A percentile compares a stretch with the other conserved stretches of the same genome.
These are phyloP conservation scores for Pouteria glomerata DNA, from an alignment of 148 eudicot genomes.

Conservation along the genomic window DNA sequence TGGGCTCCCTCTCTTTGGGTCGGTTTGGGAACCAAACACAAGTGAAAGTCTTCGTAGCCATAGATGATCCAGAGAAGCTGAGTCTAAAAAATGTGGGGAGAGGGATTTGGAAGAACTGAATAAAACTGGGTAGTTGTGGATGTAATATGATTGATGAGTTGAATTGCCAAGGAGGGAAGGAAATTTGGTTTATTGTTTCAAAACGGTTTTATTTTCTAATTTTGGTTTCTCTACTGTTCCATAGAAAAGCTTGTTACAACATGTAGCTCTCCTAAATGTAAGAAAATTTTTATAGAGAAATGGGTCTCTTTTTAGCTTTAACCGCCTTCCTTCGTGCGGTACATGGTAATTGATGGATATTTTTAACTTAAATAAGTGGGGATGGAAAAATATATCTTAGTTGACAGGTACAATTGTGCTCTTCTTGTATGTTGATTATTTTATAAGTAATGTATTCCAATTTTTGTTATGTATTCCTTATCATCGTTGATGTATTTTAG, in stretches of 20 bases:
- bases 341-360: no score
- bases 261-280: no score
- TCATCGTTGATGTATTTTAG: no score
- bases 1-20: conserved; percentile 15
- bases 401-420: no score
- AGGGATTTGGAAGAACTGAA: conserved; percentile 24
- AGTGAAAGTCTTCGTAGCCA: conserved; percentile 18
- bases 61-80: conserved; percentile 24
- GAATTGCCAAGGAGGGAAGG: conserved; percentile 22
- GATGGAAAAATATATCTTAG: no score
- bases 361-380: no score
- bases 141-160: conserved; percentile 33
- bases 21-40: conserved; percentile 25
- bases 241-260: conserved; percentile 37
- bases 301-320: no score
- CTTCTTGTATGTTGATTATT: no score
- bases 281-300: no score
- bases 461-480: no score
- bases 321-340: no score
- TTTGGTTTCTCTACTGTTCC: conserved; percentile 13
- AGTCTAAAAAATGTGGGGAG: conserved; percentile 23
- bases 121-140: conserved; percentile 25
- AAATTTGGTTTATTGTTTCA: conserved; percentile 43
- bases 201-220: conserved; percentile 16
- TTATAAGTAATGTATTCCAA: no score